Percentiles rank a stretch among this genome's conserved stretches.
Conservation (phyloP, 2,329 filamentous ascomycete genomes). For the Aspergillus hiratsukae region DNA sequence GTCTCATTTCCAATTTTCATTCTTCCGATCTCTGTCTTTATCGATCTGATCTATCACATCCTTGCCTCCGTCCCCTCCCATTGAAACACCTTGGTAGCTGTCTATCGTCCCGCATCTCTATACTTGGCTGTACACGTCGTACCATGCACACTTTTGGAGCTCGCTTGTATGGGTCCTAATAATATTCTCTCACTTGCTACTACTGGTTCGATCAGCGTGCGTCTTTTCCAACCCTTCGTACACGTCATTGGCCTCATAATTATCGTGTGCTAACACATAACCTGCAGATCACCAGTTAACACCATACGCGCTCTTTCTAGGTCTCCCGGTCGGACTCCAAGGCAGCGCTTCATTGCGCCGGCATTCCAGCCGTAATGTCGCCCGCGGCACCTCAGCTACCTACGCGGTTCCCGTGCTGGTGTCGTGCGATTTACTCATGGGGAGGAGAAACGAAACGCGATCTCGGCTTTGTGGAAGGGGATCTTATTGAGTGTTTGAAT, state of each 20-base stretch:
- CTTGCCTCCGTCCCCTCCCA: conserved; percentile 8
- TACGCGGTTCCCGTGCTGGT: conserved; percentile 83
- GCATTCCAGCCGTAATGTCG: conserved; percentile 36
- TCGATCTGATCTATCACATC: conserved; percentile 4
- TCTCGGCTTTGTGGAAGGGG: conserved; percentile 93
- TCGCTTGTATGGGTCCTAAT: conserved; percentile 6
- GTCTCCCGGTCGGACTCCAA: background rate
- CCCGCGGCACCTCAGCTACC: conserved; percentile 54
- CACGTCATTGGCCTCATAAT: background rate
- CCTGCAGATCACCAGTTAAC: background rate
- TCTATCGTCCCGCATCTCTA: background rate
- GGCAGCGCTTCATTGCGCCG: background rate
- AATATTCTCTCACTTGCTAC: conserved; percentile 3
- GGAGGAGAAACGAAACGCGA: conserved; percentile 93
- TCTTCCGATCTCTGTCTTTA: conserved; percentile 3
- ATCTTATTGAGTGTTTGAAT: conserved; percentile 96
- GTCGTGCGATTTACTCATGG: conserved; percentile 87
- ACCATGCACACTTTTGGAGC: conserved; percentile 4
- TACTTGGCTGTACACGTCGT: background rate
- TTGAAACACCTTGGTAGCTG: background rate
- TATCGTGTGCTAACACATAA: background rate
- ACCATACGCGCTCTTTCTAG: background rate
- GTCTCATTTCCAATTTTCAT: conserved; percentile 2
- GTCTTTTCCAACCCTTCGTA: background rate
- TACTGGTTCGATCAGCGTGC: background rate